Evolutionary conservation across 2,329 filamentous ascomycete species (phyloP).

Genomic region (Xylaria sp.): DNA sequence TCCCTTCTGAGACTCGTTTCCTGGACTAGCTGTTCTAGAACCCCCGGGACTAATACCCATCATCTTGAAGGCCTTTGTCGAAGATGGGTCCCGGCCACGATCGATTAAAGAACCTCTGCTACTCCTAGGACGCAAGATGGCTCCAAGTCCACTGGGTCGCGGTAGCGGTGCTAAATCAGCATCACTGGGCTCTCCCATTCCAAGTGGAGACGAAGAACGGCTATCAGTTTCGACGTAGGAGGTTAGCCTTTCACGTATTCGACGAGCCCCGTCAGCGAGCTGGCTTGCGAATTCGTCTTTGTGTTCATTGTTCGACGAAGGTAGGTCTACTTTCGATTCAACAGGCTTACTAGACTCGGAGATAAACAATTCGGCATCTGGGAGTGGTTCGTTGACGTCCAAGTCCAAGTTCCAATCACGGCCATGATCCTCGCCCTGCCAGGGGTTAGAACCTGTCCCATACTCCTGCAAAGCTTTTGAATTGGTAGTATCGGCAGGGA

Average conservation of each 20-base stretch:
- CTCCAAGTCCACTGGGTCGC: slow-evolving; percentile 66
- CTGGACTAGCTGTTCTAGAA: slow-evolving; percentile 43
- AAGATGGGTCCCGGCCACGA: slow-evolving; percentile 53
- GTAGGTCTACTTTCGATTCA: not conserved
- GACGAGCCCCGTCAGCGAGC: slow-evolving; percentile 74
- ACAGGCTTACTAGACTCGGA: not conserved
- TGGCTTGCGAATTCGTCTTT: slow-evolving; percentile 78
- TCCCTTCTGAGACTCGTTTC: slow-evolving; percentile 32
- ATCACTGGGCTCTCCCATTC: slow-evolving; percentile 47
- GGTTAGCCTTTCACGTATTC: slow-evolving; percentile 78
- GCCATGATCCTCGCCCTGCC: slow-evolving; percentile 53
- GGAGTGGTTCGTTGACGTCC: slow-evolving; percentile 46
- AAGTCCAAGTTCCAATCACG: slow-evolving; percentile 45
- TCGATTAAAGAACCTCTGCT: slow-evolving; percentile 73
- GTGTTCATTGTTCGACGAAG: slow-evolving; percentile 24
- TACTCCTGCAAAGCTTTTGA: slow-evolving; percentile 48
- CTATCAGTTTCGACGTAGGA: slow-evolving; percentile 73
- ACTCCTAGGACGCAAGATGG: slow-evolving; percentile 71
- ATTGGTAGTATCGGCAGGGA: slow-evolving; percentile 50
- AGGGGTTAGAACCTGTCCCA: slow-evolving; percentile 55
- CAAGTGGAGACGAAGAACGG: slow-evolving; percentile 57
- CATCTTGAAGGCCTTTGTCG: slow-evolving; percentile 69
- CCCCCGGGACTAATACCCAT: slow-evolving; percentile 62
- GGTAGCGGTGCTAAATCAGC: slow-evolving; percentile 47
- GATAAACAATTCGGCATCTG: slow-evolving; percentile 39